Evolutionary conservation across 305 asterid species (phyloP).

Genomic region (Fraxinus floribunda): DNA sequence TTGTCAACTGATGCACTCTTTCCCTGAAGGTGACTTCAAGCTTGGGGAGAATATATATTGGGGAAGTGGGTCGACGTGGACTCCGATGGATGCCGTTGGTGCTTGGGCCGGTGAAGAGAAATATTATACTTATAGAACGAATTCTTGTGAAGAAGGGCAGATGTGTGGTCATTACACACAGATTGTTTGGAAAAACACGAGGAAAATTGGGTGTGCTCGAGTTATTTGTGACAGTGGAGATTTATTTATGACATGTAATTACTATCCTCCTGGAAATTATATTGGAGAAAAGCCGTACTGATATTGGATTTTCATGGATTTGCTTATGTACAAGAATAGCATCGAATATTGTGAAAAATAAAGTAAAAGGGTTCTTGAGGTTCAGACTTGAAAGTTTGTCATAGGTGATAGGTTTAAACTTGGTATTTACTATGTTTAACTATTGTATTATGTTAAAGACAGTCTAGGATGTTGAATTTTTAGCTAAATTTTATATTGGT

Average conservation of each 20-base stretch:
- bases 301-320: not conserved
- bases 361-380: too few species aligned
- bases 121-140: conserved; percentile 45
- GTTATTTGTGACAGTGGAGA: conserved; percentile 64
- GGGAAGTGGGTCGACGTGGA: conserved; percentile 76
- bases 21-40: conserved; percentile 62
- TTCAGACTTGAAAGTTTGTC: too few species aligned
- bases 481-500: too few species aligned
- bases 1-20: conserved; percentile 57
- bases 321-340: not conserved
- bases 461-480: too few species aligned
- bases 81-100: conserved; percentile 58
- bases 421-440: not conserved
- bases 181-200: conserved; percentile 65
- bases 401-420: not conserved
- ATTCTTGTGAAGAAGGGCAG: conserved; percentile 54
- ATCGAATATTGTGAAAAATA: not conserved
- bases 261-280: conserved; percentile 70
- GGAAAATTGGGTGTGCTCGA: conserved; percentile 60
- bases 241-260: conserved; percentile 78
- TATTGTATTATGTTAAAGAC: not conserved
- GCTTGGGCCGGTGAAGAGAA: conserved; percentile 77
- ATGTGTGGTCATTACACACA: conserved; percentile 80
- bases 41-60: conserved; percentile 74
- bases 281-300: conserved; percentile 62